Base-by-base conservation (phyloP, 129 eudicot genomes). In the Centaurea solstitialis region DNA sequence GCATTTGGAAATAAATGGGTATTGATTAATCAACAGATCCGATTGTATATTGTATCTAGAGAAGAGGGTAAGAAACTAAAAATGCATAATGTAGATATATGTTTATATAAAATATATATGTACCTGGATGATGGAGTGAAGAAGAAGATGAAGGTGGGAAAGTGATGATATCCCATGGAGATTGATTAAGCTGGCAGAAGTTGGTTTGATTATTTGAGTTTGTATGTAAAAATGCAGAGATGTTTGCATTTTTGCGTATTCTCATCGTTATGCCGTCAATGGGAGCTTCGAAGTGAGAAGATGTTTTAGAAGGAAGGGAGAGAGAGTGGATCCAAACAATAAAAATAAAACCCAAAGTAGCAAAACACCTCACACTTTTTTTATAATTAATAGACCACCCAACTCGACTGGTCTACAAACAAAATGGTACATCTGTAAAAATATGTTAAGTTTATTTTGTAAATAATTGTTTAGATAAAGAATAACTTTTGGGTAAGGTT, bases 91-190 rank as follows among this genome's bases (percentile, higher is more conserved):
- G 6, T 17, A n/a, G 0, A 17, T 50, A 50, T 47, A 47, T 45
- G 5, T 50, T 13, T 6, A 30, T 30, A 30, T 45, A 45, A 1
- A 45, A 45, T 45, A 45, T 12, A 76, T 33, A 6, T 53, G 4
- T 76, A 82, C 88, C 90, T 79, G 90, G 30, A 17, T 39, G 26
- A 41, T 66, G 72, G 37, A 75, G 67, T 0, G 85, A 76, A 59
- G 82, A 76, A 59, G 82, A 70, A 22, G 86, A 79, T 30, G 77
- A 17, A 11, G 84, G 69, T 30, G 91, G 84, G 80, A 86, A 88
- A 39, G 81, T 76, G 72, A 87, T 81, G 73, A 88, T 87, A 79
- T 91, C 95, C 95, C 95, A 91, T 57, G 92, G 95, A 65, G 92
- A 88, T 41, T 89, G 95, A 59, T 90, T 90, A 67, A 90, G 92